Conservation (phyloP, 768 basidiomycete genomes). For the Auriculariales sp. region DNA sequence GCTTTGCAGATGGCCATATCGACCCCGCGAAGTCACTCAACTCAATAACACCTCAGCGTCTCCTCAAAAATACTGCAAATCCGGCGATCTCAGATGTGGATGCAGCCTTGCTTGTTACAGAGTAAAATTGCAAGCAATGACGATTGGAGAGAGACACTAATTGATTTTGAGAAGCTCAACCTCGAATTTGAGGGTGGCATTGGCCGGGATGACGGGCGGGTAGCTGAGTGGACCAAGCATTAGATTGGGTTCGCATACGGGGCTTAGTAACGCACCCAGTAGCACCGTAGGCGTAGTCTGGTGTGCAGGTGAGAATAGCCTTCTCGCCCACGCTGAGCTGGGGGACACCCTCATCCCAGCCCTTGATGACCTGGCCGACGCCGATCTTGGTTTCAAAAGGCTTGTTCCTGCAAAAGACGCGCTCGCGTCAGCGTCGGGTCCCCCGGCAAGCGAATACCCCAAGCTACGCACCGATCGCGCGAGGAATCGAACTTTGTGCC, state of each 20-base stretch:
- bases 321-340: conserved; percentile 66
- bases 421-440: conserved; percentile 2
- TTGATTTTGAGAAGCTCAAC: conserved; percentile 71
- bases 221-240: conserved; percentile 46
- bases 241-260: no score
- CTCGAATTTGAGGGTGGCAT: conserved; percentile 64
- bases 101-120: no score
- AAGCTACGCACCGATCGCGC: conserved; percentile 43
- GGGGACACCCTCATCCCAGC: conserved; percentile 86
- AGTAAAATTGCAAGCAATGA: not conserved
- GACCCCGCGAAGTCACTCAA: no score
- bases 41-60: no score
- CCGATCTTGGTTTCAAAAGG: conserved; percentile 66
- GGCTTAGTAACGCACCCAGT: conserved; percentile 3
- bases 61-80: no score
- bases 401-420: no score
- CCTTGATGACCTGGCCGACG: conserved; percentile 72
- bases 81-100: no score
- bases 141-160: not conserved
- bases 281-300: no score
- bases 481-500: conserved; percentile 65
- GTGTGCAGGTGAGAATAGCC: conserved; percentile 44
- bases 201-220: conserved; percentile 67
- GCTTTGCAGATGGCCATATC: no score
- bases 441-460: not conserved